Conservation (phyloP, 2,329 filamentous ascomycete species). For the Gaeumannomyces sp. region DNA sequence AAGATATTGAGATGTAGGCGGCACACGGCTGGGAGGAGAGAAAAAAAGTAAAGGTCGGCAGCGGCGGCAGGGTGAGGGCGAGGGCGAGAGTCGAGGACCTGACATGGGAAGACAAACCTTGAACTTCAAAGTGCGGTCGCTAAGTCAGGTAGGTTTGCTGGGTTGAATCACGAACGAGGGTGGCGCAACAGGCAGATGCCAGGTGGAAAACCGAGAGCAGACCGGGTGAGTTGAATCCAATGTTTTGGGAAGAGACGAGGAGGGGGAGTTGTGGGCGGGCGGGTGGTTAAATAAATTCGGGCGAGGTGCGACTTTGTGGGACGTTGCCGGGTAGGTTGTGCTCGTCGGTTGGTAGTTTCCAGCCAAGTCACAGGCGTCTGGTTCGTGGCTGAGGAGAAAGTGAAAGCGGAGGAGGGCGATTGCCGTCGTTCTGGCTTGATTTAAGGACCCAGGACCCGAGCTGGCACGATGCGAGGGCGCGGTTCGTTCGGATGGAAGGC, state of each 20-base stretch:
- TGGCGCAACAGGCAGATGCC: background rate
- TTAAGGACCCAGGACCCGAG: background rate
- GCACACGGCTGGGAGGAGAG: background rate
- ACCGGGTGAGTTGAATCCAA: background rate
- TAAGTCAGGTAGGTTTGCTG: background rate
- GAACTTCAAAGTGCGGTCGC: conserved; percentile 1
- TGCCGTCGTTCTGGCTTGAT: background rate
- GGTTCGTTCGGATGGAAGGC: background rate
- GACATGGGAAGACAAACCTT: conserved; percentile 2
- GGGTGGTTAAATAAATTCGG: conserved; percentile 1
- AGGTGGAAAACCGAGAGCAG: background rate
- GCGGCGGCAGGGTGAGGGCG: too few relatives aligned
- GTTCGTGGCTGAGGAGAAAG: background rate
- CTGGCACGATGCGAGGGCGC: background rate
- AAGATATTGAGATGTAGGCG: background rate
- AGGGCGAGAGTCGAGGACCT: background rate
- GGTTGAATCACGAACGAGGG: background rate
- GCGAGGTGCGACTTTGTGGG: background rate
- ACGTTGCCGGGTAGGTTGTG: background rate
- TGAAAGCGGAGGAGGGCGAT: background rate
- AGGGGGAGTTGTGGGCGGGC: background rate
- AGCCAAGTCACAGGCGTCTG: background rate
- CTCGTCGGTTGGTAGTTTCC: background rate
- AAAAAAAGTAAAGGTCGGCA: background rate
- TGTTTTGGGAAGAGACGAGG: background rate